Evolutionary conservation across 495 filamentous ascomycete species (phyloP), one percentile per base, ranked within the genome.

Genomic region (Astrothelium macrocarpum): DNA sequence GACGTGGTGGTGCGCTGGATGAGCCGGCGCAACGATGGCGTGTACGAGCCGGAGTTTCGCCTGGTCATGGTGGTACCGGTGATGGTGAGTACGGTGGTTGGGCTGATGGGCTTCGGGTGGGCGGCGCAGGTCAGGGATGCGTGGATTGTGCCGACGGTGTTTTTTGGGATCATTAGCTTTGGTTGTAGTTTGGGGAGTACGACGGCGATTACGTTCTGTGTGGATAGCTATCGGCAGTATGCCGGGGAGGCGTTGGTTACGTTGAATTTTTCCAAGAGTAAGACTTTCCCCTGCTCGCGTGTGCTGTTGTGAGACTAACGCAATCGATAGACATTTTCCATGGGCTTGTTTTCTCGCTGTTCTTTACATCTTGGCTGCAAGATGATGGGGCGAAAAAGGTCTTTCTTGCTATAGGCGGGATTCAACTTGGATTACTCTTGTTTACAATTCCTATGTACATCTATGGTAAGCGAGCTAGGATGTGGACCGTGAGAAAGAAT

Each of bases 1-100:
- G 94, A 98, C 68, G 74, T 91, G 31, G 84, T 97, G 59, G 90
- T 91, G 3, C 84, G 82, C 59, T 85, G 73, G 18, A 90, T 98
- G 86, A 84, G 87, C 7, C 80, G 84, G 18, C 81, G 85, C n/a
- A 98, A 98, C 67, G 89, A 87, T 18, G 94, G 94, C 9, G 79
- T 98, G 16, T 98, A 97, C 75, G 94, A 97, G 75, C 93, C 93
- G 1, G 93, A 98, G 76, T 97, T 96, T 74, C 81, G 93, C 26
- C 82, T 97, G 14, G 85, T 96, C 60, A 97, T 98, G 93, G 90
- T 85, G 1, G 76, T 88, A 31, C 93, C 92, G 1, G 83, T 97
- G 20, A 82, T 87, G 0, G 65, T 97, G 56, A 82, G 85, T 16
- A 97, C 93, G 0, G 84, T 85, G 7, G 86, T 93, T 32, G 94